Percentiles rank a stretch among this genome's conserved stretches.
phyloP scores from a whole-genome alignment of 129 eudicot species.

The Heracleum sosnowskyi region DNA sequence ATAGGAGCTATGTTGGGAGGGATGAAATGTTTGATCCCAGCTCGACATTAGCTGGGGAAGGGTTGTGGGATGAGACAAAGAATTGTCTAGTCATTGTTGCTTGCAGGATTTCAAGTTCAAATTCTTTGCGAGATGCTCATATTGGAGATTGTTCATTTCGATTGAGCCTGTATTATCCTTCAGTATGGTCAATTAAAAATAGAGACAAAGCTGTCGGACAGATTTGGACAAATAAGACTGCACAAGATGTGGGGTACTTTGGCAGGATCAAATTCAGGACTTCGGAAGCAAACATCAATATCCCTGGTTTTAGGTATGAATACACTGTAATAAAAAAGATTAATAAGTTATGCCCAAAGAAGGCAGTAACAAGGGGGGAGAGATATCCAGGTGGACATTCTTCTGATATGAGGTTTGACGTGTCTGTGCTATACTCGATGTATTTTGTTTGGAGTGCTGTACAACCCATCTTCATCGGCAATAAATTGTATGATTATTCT shows the following conservation, averaged over 20 bases:
- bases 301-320: slow-evolving; percentile 41
- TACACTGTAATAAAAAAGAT: slow-evolving; percentile 46
- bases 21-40: slow-evolving; percentile 24
- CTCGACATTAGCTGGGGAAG: slow-evolving; percentile 58
- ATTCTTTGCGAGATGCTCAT: slow-evolving; percentile 22
- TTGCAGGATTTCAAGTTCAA: slow-evolving; percentile 42
- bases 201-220: slow-evolving; percentile 37
- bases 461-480: slow-evolving; percentile 37
- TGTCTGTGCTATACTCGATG: slow-evolving; percentile 26
- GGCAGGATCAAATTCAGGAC: slow-evolving; percentile 28
- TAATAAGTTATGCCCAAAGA: slow-evolving; percentile 29
- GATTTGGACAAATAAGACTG: slow-evolving; percentile 48
- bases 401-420: slow-evolving; percentile 45
- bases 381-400: slow-evolving; percentile 33
- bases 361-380: slow-evolving; percentile 17
- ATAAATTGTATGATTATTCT: slow-evolving; percentile 13
- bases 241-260: slow-evolving; percentile 33
- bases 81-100: slow-evolving; percentile 37
- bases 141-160: slow-evolving; percentile 60
- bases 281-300: slow-evolving; percentile 13
- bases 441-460: slow-evolving; percentile 36
- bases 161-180: slow-evolving; percentile 41
- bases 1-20: slow-evolving; percentile 15
- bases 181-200: slow-evolving; percentile 34
- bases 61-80: slow-evolving; percentile 49